Base-by-base conservation (phyloP, 2,329 filamentous ascomycete genomes). In the Apiospora kogelbergensis region DNA sequence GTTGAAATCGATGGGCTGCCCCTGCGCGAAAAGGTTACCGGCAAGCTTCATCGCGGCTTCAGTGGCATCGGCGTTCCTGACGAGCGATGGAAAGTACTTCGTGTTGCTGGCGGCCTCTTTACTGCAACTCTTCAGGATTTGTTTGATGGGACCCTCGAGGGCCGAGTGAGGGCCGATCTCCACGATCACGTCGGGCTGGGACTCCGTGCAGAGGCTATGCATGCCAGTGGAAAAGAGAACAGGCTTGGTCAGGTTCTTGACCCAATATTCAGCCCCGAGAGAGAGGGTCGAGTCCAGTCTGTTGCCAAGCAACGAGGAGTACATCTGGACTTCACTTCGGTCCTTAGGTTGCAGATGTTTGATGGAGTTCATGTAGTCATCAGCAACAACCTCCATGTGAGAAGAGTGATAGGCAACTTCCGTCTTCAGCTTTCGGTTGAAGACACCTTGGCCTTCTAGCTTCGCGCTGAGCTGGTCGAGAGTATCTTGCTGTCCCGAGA, bases 401-500 rank as follows among this genome's bases (percentile, higher is more conserved):
- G 53, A 67, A 10, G 79, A 80, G 60, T 81, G 80, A 67, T 80
- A 81, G 4, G 80, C 79, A 2, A 73, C 69, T 2, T 69, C 68
- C 3, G 78, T 74, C 2, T 71, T 71, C 2, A 81, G 72, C 30
- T 72, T 74, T 2, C 76, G 73, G 0, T 71, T 70, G 68, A 80
- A 78, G 1, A 75, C 66, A 1, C 66, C 66, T 6, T 73, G 66
- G 7, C 68, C 60, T 4, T 75, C 69, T 4, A 79, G 65, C 10
- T 64, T 20, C 4, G 60, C 10, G 15, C 72, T 63, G 1, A 77
- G 33, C 20, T 70, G 67, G 9, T 74, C 67, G 33, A 80, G 69
- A 1, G 71, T 65, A 1, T 40, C 46, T 3, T 70, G 57, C 26
- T 78, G 75, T 1, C 80, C 80, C 4, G 79, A 76, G 1, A 81